A percentile compares a stretch with the other conserved stretches of the same genome.
Conservation (phyloP, 768 basidiomycete genomes). For the Sporobolomyces phaffii region DNA sequence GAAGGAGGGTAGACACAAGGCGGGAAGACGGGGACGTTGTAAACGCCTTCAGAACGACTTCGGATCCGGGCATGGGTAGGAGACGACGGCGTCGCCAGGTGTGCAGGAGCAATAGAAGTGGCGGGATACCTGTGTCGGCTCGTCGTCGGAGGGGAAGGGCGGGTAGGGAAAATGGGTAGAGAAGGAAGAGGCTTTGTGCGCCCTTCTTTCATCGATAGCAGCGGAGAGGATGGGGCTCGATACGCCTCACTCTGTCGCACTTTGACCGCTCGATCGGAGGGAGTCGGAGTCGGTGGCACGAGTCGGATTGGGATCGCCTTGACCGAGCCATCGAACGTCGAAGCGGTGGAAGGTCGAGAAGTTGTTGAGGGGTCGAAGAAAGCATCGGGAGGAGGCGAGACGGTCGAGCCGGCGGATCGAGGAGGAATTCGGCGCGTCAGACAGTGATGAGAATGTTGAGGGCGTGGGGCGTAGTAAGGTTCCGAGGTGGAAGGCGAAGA, state of each 20-base stretch:
- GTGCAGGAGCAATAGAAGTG: background rate
- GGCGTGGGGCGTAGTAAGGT: background rate
- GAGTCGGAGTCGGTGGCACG: constrained; percentile 17
- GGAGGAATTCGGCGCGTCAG: background rate
- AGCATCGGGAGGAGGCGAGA: background rate
- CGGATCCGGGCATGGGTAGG: background rate
- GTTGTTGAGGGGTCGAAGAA: background rate
- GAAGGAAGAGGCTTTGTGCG: constrained; percentile 6
- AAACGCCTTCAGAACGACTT: constrained; percentile 15
- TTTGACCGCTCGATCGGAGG: background rate
- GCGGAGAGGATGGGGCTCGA: background rate
- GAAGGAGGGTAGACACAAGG: constrained; percentile 19
- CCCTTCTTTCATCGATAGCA: background rate
- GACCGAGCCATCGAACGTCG: background rate
- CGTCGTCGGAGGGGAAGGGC: background rate
- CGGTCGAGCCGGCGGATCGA: background rate
- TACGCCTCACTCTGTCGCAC: background rate
- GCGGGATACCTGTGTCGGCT: no score
- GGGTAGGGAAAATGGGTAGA: constrained; percentile 12
- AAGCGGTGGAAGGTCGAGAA: background rate
- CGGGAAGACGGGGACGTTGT: constrained; percentile 17
- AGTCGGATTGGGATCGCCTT: constrained; percentile 12
- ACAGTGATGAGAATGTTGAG: constrained; percentile 2
- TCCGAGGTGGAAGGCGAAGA: background rate
- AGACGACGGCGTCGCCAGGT: background rate